Evolutionary conservation across 306 rosid species (phyloP).

Genomic region (Gynostemma pentaphyllum): DNA sequence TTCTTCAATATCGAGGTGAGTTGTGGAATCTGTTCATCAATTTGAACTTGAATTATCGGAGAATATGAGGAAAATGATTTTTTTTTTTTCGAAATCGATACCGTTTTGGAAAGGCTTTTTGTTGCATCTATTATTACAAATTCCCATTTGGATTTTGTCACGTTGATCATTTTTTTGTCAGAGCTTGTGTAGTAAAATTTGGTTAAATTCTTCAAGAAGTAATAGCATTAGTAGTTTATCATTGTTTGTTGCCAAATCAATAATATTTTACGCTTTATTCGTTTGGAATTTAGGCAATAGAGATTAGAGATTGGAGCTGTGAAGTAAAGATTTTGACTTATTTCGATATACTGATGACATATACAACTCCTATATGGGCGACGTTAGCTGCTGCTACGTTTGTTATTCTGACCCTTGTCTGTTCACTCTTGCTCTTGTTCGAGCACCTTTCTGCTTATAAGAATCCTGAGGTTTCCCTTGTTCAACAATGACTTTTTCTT

Average conservation of each 20-base stretch:
- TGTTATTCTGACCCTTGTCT: conserved; percentile 55
- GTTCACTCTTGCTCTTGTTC: conserved; percentile 67
- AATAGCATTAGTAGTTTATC: neutral
- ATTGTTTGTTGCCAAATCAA: neutral
- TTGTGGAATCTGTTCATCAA: neutral
- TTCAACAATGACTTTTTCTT: neutral
- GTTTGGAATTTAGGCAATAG: neutral
- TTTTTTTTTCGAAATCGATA: neutral
- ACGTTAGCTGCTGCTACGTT: conserved; percentile 43
- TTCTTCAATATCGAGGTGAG: neutral
- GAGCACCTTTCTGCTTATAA: conserved; percentile 97
- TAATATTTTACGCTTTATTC: neutral
- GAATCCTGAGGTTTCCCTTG: conserved; percentile 62
- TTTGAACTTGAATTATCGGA: neutral
- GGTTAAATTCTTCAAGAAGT: neutral
- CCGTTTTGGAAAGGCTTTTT: neutral
- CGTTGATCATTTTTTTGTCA: too few relatives aligned
- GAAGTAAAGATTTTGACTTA: conserved; percentile 5
- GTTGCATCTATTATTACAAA: neutral
- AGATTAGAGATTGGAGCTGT: neutral
- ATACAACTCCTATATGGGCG: conserved; percentile 82
- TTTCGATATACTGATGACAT: conserved; percentile 16
- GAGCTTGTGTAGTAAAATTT: neutral
- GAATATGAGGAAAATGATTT: neutral
- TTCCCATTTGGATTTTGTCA: neutral